A percentile compares a stretch with the other conserved stretches of the same genome.
Evolutionary conservation across 345 rosid genomes (phyloP).

Genomic region (Stellera chamaejasme): DNA sequence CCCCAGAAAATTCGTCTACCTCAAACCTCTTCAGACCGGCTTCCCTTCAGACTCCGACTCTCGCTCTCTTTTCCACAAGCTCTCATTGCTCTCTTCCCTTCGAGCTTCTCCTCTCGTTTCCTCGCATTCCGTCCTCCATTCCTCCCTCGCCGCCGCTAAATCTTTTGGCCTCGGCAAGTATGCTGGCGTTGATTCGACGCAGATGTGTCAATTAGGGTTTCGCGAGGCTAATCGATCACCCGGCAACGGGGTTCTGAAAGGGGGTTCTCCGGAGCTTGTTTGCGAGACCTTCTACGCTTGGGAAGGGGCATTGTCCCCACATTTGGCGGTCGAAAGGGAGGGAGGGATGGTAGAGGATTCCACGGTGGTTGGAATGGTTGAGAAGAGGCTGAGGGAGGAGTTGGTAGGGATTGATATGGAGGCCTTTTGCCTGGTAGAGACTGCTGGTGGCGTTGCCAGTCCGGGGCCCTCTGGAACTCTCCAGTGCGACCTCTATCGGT

Average conservation of each 20-base stretch:
- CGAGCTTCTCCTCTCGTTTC: conserved; percentile 33
- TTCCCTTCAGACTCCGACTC: conserved; percentile 93
- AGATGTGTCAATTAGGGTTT: conserved; percentile 42
- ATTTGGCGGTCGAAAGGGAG: conserved; percentile 81
- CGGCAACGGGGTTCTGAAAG: conserved; percentile 13
- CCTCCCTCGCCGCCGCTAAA: conserved; percentile 50
- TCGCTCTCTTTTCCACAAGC: conserved; percentile 60
- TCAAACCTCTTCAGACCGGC: conserved; percentile 89
- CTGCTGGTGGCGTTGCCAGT: conserved; percentile 96
- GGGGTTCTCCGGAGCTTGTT: conserved; percentile 32
- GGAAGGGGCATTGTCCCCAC: conserved; percentile 87
- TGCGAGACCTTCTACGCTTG: conserved; percentile 75
- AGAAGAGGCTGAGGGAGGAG: conserved; percentile 33
- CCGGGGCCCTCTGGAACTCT: conserved; percentile 89
- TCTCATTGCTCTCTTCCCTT: conserved; percentile 50
- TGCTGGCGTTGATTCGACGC: conserved; percentile 9
- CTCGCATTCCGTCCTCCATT: conserved; percentile 49
- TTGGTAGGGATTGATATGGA: conserved; percentile 20
- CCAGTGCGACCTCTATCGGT: conserved; percentile 91
- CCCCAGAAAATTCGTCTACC: conserved; percentile 44
- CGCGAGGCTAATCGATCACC: conserved; percentile 27
- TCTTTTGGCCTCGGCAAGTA: conserved; percentile 14
- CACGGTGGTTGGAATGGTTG: conserved; percentile 35
- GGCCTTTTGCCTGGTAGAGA: conserved; percentile 65
- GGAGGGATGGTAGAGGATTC: conserved; percentile 39